phyloP scores from a whole-genome alignment of 257 asterid genomes.

The Gardenia jasminoides region DNA sequence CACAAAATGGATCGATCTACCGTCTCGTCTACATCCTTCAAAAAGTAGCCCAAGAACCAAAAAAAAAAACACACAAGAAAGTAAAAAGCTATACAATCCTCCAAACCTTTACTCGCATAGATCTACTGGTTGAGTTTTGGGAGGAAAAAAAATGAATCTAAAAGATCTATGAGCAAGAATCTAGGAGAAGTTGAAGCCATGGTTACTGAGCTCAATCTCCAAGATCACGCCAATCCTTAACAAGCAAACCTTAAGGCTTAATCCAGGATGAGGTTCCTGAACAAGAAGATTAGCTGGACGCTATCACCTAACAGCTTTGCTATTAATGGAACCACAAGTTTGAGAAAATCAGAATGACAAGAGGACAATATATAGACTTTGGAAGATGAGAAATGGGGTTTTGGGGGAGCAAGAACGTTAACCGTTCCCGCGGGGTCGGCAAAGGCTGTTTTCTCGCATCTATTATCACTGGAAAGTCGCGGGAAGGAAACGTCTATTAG shows the following conservation, averaged over 20 bases:
- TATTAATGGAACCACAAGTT: conserved; percentile 12
- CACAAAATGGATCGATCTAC: not conserved
- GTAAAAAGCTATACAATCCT: not conserved
- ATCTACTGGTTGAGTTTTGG: not conserved
- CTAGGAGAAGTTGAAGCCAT: not conserved
- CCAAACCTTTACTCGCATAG: not conserved
- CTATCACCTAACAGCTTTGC: not conserved
- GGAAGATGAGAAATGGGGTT: conserved; percentile 37
- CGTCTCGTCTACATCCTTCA: not conserved
- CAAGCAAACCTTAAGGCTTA: not conserved
- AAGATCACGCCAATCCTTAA: not conserved
- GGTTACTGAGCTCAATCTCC: not conserved
- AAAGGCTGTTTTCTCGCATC: conserved; percentile 18
- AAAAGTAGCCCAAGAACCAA: not conserved
- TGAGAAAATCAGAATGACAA: conserved; percentile 13
- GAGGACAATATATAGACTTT: conserved; percentile 33
- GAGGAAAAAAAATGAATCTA: not conserved
- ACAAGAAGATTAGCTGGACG: not conserved
- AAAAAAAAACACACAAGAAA: not conserved
- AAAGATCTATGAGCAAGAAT: not conserved
- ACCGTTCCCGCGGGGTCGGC: too few relatives aligned
- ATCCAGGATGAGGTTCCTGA: not conserved
- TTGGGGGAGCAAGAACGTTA: too few relatives aligned
- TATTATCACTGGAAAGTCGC: conserved; percentile 29
- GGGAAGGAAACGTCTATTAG: too few relatives aligned